Conservation (phyloP, 345 rosid species). For the Hibiscus mutabilis region DNA sequence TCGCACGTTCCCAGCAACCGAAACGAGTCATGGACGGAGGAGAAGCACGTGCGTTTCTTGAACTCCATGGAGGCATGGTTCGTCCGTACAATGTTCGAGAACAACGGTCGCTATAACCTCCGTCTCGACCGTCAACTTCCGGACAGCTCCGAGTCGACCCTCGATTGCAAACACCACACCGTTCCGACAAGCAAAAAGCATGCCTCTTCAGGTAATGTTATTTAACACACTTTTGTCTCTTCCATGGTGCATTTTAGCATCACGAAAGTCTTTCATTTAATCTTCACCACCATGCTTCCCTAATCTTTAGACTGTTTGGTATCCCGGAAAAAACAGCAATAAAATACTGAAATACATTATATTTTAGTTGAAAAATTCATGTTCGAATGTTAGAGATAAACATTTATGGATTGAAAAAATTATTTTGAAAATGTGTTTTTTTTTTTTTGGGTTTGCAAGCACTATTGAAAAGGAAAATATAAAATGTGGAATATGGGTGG, state of each 20-base stretch:
- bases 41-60: slow-evolving; percentile 31
- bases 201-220: slow-evolving; percentile 5
- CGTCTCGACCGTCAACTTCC: slow-evolving; percentile 37
- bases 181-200: slow-evolving; percentile 13
- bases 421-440: too few species aligned
- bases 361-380: too few species aligned
- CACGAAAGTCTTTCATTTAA: too few species aligned
- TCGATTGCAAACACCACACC: slow-evolving; percentile 18
- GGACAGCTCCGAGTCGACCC: slow-evolving; percentile 33
- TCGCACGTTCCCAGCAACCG: not conserved
- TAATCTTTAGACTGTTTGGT: too few species aligned
- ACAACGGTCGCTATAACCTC: slow-evolving; percentile 13
- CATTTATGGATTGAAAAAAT: too few species aligned
- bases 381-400: too few species aligned
- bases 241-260: not conserved
- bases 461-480: too few species aligned
- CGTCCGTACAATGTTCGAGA: slow-evolving; percentile 31
- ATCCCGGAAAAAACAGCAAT: too few species aligned
- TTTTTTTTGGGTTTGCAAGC: too few species aligned
- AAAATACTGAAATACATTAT: too few species aligned
- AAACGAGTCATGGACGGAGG: slow-evolving; percentile 29
- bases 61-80: slow-evolving; percentile 33
- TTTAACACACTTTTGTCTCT: not conserved
- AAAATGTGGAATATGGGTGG: slow-evolving; percentile 9
- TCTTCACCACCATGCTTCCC: too few species aligned